Evolutionary conservation across 306 rosid genomes (phyloP), one percentile per base, ranked within the genome.

Genomic region (Casuarina cunninghamiana): DNA sequence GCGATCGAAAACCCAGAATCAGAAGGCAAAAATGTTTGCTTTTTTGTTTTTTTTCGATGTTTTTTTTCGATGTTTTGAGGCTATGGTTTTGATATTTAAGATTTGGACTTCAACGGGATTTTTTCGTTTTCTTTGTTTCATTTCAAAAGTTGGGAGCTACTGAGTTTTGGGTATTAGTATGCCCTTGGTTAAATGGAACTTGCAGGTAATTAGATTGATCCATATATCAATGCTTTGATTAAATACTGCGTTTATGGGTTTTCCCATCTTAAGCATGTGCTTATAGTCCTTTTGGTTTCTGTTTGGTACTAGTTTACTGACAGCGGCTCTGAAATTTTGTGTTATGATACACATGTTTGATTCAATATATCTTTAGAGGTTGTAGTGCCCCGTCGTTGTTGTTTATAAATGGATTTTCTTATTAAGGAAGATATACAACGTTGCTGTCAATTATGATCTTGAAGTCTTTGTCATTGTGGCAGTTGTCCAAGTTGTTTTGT

Each of bases 41-140:
- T 26, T 26, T 26, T 26, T 21, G 26, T 21, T 26, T 32, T 48
- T 49, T n/a, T n/a, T n/a, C n/a, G n/a, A n/a, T n/a, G n/a, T n/a
- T n/a, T n/a, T n/a, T 71, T 11, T 67, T 41, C 10, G 71, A 9
- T 48, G 74, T 71, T 48, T 15, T 21, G 74, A 50, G 60, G 41
- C 4, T 71, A 21, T 71, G 11, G 12, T 71, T 21, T 71, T 32
- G 46, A 53, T 70, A 32, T 58, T 19, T 3, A 58, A 54, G 49
- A 71, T 53, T 57, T 13, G 32, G 5, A 35, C 10, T 50, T 48
- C 71, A 38, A 44, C 46, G 15, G 50, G 8, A 16, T 67, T 19
- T n/a, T 67, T 10, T 15, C 8, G 17, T 43, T 42, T 41, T 67
- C 42, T 39, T 38, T 12, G 44, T 66, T 38, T 15, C 21, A 41